Conservation (phyloP, 1,284 basidiomycete species). For the Meira miltonrushii region DNA sequence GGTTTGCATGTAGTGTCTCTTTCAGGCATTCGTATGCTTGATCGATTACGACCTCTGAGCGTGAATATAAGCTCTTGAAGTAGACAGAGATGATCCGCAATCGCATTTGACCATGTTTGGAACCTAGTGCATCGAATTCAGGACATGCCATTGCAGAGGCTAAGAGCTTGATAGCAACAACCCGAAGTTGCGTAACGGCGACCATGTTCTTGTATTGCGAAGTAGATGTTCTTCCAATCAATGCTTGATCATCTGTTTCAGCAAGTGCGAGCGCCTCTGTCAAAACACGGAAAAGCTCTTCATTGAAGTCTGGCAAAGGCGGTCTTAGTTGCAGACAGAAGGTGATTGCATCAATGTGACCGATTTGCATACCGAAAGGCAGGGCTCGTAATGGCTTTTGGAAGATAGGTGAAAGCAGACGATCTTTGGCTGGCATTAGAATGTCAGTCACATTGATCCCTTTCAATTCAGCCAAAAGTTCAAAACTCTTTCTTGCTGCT, state of each 20-base stretch:
- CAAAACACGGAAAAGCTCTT: constrained; percentile 83
- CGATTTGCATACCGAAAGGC: constrained; percentile 92
- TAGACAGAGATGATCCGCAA: constrained; percentile 90
- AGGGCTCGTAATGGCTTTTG: constrained; percentile 94
- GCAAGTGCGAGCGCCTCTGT: constrained; percentile 92
- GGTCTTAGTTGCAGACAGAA: constrained; percentile 77
- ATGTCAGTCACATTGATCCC: constrained; percentile 71
- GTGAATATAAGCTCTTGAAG: constrained; percentile 97
- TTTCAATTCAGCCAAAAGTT: constrained; percentile 70
- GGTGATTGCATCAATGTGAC: constrained; percentile 94
- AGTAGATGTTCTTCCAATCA: constrained; percentile 62
- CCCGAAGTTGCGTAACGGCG: constrained; percentile 85
- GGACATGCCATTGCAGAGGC: constrained; percentile 91
- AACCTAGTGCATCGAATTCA: constrained; percentile 61
- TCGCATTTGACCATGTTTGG: constrained; percentile 45
- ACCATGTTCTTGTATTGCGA: constrained; percentile 73
- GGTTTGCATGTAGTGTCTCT: constrained; percentile 78
- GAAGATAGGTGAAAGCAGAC: constrained; percentile 83
- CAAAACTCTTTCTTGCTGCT: constrained; percentile 77
- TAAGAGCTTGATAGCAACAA: constrained; percentile 86
- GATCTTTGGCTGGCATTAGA: constrained; percentile 76
- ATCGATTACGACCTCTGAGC: constrained; percentile 86
- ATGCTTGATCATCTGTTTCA: constrained; percentile 83
- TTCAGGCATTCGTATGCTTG: constrained; percentile 90
- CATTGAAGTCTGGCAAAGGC: constrained; percentile 80